A percentile compares a stretch with the other conserved stretches of the same genome.
These are phyloP conservation scores for Kentomonas sorsogonicus DNA, from an alignment of 208 protist genomes.

Conservation along the genomic window DNA sequence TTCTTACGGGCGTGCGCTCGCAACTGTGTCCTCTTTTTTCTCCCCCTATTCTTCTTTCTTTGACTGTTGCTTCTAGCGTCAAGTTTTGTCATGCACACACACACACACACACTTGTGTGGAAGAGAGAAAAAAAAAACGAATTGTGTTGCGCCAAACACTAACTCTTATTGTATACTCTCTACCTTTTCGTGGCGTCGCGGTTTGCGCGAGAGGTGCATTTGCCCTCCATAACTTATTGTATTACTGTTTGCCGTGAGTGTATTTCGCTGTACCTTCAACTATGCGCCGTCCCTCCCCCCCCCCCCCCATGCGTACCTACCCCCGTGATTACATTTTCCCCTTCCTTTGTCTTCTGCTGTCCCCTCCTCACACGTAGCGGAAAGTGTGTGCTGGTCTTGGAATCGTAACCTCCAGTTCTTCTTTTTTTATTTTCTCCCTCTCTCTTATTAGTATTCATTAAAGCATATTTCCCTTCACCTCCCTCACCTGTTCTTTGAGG, in stretches of 20 bases:
- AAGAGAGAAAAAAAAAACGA: neutral
- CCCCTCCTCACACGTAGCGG: too few relatives aligned
- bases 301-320: too few relatives aligned
- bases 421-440: constrained; percentile 6
- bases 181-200: neutral
- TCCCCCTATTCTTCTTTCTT: neutral
- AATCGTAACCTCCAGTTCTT: too few relatives aligned
- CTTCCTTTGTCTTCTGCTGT: too few relatives aligned
- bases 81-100: neutral
- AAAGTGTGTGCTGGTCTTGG: too few relatives aligned
- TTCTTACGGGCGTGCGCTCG: neutral
- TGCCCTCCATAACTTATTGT: neutral
- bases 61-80: neutral
- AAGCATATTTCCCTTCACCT: constrained; percentile 3
- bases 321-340: too few relatives aligned
- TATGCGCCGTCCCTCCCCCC: too few relatives aligned
- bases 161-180: neutral
- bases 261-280: constrained; percentile 9
- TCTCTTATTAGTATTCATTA: constrained; percentile 5
- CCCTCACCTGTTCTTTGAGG: neutral
- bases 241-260: neutral
- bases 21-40: neutral
- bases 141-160: neutral
- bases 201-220: too few relatives aligned
- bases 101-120: neutral